phyloP scores from a whole-genome alignment of 352 stramenopile genomes.

The Pythium apleroticum region DNA sequence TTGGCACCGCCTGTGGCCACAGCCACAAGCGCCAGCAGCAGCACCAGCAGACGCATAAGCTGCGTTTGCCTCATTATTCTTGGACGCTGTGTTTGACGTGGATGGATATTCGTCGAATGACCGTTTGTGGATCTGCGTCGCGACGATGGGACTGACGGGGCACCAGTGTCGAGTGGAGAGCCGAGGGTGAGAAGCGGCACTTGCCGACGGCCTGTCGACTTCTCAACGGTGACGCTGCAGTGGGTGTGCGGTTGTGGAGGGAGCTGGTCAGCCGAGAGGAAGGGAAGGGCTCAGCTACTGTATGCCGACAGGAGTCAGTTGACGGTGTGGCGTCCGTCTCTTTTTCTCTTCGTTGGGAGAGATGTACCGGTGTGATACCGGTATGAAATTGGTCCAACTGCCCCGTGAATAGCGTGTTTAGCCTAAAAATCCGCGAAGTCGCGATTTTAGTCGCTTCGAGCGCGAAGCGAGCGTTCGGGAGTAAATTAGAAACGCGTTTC shows the following conservation, averaged over 20 bases:
- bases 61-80: neutral
- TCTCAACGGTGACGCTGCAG: neutral
- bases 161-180: too few species aligned
- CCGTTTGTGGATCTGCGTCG: neutral
- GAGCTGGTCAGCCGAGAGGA: neutral
- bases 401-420: too few species aligned
- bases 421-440: neutral
- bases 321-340: neutral
- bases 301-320: neutral
- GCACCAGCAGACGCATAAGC: neutral
- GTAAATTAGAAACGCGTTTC: neutral
- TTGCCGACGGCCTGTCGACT: neutral
- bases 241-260: neutral
- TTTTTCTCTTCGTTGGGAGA: neutral
- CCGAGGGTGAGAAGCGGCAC: neutral
- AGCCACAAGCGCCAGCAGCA: neutral
- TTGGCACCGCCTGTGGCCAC: neutral
- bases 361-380: neutral
- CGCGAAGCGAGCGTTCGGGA: too few species aligned
- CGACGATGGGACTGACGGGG: too few species aligned
- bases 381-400: too few species aligned
- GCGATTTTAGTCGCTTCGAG: neutral
- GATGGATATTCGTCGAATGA: neutral
- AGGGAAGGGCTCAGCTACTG: too few species aligned
- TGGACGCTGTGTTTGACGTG: neutral